Evolutionary conservation across 2,329 filamentous ascomycete species (phyloP).

Genomic region (Colletotrichum cuscutae): DNA sequence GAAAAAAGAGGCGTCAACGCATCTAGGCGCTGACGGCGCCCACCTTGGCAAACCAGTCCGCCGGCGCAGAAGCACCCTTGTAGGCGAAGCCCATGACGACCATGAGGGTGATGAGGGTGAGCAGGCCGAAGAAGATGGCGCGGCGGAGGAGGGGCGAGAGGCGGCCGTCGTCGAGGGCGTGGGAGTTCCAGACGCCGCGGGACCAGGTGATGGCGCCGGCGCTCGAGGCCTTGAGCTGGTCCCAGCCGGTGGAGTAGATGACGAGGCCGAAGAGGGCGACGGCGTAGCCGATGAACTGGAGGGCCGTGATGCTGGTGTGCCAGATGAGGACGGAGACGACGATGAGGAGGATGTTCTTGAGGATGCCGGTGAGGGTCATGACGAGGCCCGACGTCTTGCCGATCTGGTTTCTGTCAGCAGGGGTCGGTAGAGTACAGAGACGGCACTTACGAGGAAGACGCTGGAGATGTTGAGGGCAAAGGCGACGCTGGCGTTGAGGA

Average conservation of each 20-base stretch:
- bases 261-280: constrained; percentile 69
- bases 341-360: constrained; percentile 89
- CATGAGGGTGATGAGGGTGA: constrained; percentile 35
- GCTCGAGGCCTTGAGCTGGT: constrained; percentile 40
- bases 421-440: too few relatives aligned
- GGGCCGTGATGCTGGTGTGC: constrained; percentile 74
- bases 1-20: not conserved
- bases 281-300: constrained; percentile 82
- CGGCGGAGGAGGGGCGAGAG: constrained; percentile 39
- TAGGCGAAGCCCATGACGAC: constrained; percentile 36
- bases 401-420: constrained; percentile 65
- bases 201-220: constrained; percentile 29
- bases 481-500: constrained; percentile 81
- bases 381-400: constrained; percentile 89
- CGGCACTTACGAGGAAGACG: constrained; percentile 79
- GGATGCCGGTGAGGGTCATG: constrained; percentile 85
- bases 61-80: constrained; percentile 19
- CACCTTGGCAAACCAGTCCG: constrained; percentile 23
- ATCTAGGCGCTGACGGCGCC: constrained; percentile 6
- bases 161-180: constrained; percentile 36
- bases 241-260: constrained; percentile 59
- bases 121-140: constrained; percentile 32
- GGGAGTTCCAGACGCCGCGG: constrained; percentile 34
- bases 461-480: constrained; percentile 86
- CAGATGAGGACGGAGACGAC: constrained; percentile 81